These are phyloP conservation scores for Hymenochaete sp. DNA, from an alignment of 1,284 basidiomycete genomes.

Conservation along the genomic window DNA sequence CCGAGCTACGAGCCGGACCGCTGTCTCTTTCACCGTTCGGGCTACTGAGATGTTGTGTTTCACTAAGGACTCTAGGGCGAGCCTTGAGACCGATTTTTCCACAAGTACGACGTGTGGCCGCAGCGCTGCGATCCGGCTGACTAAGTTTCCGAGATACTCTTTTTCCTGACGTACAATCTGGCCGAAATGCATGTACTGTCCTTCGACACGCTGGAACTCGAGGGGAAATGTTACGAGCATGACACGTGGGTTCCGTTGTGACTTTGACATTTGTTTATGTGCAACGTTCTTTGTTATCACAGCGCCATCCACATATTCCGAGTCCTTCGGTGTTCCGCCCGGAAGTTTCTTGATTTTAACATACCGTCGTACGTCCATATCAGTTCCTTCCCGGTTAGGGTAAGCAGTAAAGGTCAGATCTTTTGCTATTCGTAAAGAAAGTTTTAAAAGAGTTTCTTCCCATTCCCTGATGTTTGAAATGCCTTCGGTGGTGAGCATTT, in stretches of 20 bases:
- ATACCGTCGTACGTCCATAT: slow-evolving; percentile 92
- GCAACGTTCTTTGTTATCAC: slow-evolving; percentile 98
- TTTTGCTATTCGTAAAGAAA: slow-evolving; percentile 72
- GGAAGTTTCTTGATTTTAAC: slow-evolving; percentile 99
- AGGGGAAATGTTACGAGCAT: slow-evolving; percentile 96
- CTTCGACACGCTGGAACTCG: slow-evolving; percentile 91
- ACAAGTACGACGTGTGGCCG: slow-evolving; percentile 91
- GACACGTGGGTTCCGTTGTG: slow-evolving; percentile 73
- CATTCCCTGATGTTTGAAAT: slow-evolving; percentile 77
- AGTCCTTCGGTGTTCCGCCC: slow-evolving; percentile 85
- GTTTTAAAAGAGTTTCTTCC: slow-evolving; percentile 73
- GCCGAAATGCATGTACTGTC: slow-evolving; percentile 90
- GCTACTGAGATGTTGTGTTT: slow-evolving; percentile 88
- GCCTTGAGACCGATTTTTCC: slow-evolving; percentile 85
- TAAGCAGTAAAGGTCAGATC: slow-evolving; percentile 69
- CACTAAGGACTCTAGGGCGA: slow-evolving; percentile 87
- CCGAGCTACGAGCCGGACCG: slow-evolving; percentile 80
- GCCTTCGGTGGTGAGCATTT: slow-evolving; percentile 71
- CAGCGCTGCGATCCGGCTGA: slow-evolving; percentile 81
- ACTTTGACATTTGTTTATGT: slow-evolving; percentile 80
- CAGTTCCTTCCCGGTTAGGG: slow-evolving; percentile 72
- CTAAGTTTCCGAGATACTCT: slow-evolving; percentile 87
- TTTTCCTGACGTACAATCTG: slow-evolving; percentile 91
- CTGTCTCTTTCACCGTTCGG: slow-evolving; percentile 80
- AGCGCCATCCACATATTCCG: slow-evolving; percentile 94